Conservation (phyloP, 148 eudicot genomes). For the Suaeda aralocaspica region DNA sequence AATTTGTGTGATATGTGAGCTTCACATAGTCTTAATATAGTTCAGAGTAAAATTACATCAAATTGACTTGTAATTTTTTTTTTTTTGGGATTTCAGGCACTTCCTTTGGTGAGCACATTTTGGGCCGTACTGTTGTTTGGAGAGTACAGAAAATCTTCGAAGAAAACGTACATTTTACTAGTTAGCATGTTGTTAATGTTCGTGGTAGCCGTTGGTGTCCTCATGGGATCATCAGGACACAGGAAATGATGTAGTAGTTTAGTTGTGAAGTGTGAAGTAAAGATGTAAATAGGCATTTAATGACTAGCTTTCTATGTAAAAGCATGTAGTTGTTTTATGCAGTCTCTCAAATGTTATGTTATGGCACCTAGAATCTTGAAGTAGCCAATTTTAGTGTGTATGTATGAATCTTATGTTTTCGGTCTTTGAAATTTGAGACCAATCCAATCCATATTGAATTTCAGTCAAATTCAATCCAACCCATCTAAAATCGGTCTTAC, state of each 20-base stretch:
- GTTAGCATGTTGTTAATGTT: constrained; percentile 56
- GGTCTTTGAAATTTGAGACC: no score
- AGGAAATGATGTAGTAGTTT: constrained; percentile 34
- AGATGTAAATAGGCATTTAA: no score
- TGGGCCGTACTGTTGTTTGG: constrained; percentile 65
- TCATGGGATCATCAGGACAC: constrained; percentile 64
- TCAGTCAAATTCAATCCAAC: no score
- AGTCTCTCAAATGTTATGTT: no score
- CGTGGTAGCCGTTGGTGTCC: constrained; percentile 51
- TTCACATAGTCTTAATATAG: not conserved
- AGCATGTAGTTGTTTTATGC: no score
- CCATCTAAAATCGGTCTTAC: no score
- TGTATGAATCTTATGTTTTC: no score
- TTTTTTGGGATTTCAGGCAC: constrained; percentile 40
- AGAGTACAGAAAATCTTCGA: constrained; percentile 59
- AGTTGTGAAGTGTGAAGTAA: no score
- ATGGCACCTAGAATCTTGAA: no score
- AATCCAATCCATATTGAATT: no score
- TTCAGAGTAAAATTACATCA: not conserved
- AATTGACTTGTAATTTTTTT: not conserved
- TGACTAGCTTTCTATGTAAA: no score
- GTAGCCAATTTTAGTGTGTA: no score
- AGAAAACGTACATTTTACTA: constrained; percentile 46
- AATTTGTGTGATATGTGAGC: not conserved
- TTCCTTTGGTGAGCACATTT: constrained; percentile 67